These are phyloP conservation scores for Xylaria sp. DNA, from an alignment of 2,329 filamentous ascomycete species.

Conservation along the genomic window DNA sequence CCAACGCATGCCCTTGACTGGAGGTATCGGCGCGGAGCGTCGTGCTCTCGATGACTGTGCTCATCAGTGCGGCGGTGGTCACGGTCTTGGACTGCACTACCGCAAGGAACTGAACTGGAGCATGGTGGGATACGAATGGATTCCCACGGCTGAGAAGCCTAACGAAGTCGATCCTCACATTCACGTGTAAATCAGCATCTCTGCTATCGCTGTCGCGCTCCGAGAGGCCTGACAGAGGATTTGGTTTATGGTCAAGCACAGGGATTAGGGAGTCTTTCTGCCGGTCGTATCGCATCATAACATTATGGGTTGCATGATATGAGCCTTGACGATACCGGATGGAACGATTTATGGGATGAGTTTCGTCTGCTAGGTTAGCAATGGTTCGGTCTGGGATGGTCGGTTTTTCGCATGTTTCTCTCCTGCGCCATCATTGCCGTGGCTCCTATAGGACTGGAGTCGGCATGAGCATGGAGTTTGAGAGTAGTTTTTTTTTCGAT, in stretches of 20 bases:
- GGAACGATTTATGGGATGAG: neutral
- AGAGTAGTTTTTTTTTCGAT: too few relatives aligned
- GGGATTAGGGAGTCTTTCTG: constrained; percentile 49
- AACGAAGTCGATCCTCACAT: constrained; percentile 43
- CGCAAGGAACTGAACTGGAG: constrained; percentile 81
- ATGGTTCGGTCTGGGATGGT: too few relatives aligned
- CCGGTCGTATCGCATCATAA: constrained; percentile 26
- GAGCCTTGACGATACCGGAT: constrained; percentile 1
- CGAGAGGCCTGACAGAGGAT: constrained; percentile 22
- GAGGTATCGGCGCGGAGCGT: constrained; percentile 75
- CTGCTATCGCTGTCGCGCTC: constrained; percentile 28
- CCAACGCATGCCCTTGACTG: constrained; percentile 71
- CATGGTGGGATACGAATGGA: constrained; percentile 74
- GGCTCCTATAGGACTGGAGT: too few relatives aligned
- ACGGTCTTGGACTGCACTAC: constrained; percentile 65
- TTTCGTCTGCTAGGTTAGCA: too few relatives aligned
- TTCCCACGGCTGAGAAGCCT: constrained; percentile 40
- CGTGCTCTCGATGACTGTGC: constrained; percentile 44
- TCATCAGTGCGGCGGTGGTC: constrained; percentile 42
- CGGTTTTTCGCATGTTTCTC: too few relatives aligned
- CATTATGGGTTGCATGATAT: constrained; percentile 22
- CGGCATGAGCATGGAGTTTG: too few relatives aligned
- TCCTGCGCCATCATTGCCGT: too few relatives aligned
- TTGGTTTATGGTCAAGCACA: constrained; percentile 36
- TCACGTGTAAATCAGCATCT: constrained; percentile 41